phyloP scores from a whole-genome alignment of 768 basidiomycete genomes.

The Termitomyces sp. region DNA sequence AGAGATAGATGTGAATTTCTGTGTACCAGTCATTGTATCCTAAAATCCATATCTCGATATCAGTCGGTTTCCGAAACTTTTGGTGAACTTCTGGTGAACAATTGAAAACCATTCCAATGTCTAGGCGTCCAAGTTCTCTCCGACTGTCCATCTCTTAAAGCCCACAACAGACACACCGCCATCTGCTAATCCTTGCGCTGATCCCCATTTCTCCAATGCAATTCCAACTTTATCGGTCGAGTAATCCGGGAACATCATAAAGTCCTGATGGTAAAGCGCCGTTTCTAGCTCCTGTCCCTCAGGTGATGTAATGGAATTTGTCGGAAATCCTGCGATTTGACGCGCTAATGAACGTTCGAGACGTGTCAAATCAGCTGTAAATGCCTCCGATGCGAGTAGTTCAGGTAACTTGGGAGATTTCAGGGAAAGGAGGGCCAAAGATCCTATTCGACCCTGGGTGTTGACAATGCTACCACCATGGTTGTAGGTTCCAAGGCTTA shows the following conservation, averaged over 20 bases:
- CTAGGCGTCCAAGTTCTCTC: slow-evolving; percentile 25
- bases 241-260: slow-evolving; percentile 68
- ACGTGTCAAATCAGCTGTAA: slow-evolving; percentile 49
- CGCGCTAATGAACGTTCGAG: slow-evolving; percentile 75
- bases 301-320: slow-evolving; percentile 37
- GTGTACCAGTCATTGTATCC: neutral
- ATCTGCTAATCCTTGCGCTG: slow-evolving; percentile 18
- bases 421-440: slow-evolving; percentile 50
- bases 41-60: neutral
- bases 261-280: slow-evolving; percentile 66
- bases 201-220: slow-evolving; percentile 34
- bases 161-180: slow-evolving; percentile 42
- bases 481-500: slow-evolving; percentile 50
- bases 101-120: neutral
- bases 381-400: slow-evolving; percentile 39
- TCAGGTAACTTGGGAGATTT: slow-evolving; percentile 40
- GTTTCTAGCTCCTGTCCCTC: slow-evolving; percentile 33
- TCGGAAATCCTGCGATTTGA: slow-evolving; percentile 82
- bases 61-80: too few species aligned
- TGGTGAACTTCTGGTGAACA: neutral
- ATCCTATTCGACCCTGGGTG: slow-evolving; percentile 52
- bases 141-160: slow-evolving; percentile 64
- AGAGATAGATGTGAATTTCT: slow-evolving; percentile 6
- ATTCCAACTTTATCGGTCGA: slow-evolving; percentile 37
- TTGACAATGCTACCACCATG: slow-evolving; percentile 50